phyloP scores from a whole-genome alignment of 192 early-diverging fungal species.

The Thamnidium elegans region DNA sequence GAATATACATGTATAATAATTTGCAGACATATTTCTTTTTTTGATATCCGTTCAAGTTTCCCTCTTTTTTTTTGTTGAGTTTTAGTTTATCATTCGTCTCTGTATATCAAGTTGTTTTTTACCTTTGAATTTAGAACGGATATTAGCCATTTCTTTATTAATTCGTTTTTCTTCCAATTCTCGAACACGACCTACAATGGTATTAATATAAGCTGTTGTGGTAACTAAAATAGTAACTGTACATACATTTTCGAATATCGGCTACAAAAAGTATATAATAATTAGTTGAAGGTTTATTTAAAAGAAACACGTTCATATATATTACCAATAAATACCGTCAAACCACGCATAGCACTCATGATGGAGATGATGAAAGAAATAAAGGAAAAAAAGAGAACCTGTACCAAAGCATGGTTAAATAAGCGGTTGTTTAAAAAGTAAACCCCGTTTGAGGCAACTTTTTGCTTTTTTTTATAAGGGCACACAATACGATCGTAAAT shows the following conservation, averaged over 20 bases:
- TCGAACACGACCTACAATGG: conserved; percentile 76
- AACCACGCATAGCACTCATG: conserved; percentile 20
- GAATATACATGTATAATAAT: conserved; percentile 98
- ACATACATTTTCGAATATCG: conserved; percentile 96
- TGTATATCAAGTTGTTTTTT: not conserved
- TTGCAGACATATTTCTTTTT: conserved; percentile 99
- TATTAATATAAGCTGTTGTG: not conserved
- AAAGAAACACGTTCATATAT: too few relatives aligned
- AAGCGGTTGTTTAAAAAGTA: too few relatives aligned
- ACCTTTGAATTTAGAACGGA: conserved; percentile 98
- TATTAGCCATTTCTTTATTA: conserved; percentile 99
- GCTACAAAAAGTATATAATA: conserved; percentile 77
- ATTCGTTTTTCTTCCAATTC: conserved; percentile 98
- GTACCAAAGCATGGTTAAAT: too few relatives aligned
- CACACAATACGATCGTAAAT: too few relatives aligned
- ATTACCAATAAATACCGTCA: conserved; percentile 13
- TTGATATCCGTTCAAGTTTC: conserved; percentile 92
- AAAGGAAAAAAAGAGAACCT: too few relatives aligned
- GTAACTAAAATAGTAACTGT: not conserved
- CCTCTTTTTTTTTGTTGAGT: conserved; percentile 53
- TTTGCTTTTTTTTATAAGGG: too few relatives aligned
- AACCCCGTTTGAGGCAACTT: too few relatives aligned
- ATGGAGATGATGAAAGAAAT: not conserved
- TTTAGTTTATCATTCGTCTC: not conserved
- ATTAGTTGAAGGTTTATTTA: not conserved